phyloP scores from a whole-genome alignment of 148 eudicot species.

The Pouteria glomerata region DNA sequence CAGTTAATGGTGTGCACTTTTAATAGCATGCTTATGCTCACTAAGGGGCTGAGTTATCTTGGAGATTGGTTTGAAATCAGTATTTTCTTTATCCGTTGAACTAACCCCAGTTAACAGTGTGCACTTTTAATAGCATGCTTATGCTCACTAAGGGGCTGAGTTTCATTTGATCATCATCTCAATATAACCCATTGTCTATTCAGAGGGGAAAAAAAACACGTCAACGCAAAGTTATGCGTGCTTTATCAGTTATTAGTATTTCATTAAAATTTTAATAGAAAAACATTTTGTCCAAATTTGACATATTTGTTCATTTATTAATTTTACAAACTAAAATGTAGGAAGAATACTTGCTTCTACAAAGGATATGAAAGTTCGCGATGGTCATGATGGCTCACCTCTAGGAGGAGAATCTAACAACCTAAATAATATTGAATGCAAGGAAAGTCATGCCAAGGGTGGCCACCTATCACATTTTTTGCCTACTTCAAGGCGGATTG shows the following conservation, averaged over 20 bases:
- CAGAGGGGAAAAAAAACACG: neutral
- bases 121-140: neutral
- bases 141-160: neutral
- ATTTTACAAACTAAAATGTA: constrained; percentile 21
- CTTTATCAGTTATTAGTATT: neutral
- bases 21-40: neutral
- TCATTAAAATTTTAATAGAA: neutral
- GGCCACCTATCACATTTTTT: constrained; percentile 67
- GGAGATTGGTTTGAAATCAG: neutral
- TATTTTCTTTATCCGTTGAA: neutral
- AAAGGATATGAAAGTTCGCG: constrained; percentile 29
- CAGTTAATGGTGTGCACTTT: neutral
- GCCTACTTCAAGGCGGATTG: constrained; percentile 92
- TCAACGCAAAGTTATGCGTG: neutral
- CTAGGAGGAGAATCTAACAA: constrained; percentile 19
- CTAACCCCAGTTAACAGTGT: neutral
- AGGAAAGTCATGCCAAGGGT: constrained; percentile 21
- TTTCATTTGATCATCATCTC: neutral
- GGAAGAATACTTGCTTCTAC: constrained; percentile 75
- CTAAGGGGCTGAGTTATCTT: neutral
- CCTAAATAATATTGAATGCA: constrained; percentile 15
- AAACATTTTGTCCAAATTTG: neutral
- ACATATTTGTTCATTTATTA: neutral
- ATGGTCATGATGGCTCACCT: constrained; percentile 23
- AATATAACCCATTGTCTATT: neutral